phyloP scores from a whole-genome alignment of 371 early-diverging fungal species.

The Chytridium lagenaria region DNA sequence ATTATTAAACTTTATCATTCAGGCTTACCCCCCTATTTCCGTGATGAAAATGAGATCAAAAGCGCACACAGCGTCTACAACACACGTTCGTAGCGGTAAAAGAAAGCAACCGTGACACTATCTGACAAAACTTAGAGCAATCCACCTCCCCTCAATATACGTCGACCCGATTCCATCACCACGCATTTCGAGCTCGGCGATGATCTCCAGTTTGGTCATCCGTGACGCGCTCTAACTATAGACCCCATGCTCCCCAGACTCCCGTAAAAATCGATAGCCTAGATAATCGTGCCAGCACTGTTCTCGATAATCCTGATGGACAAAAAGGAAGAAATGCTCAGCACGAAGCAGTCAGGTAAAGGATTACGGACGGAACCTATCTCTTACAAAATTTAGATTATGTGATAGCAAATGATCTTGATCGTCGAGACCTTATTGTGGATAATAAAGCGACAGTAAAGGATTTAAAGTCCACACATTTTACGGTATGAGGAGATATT shows the following conservation, averaged over 20 bases:
- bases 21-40: conserved; percentile 40
- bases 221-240: conserved; percentile 25
- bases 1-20: too few relatives aligned
- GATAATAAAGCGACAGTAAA: conserved; percentile 42
- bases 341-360: conserved; percentile 33
- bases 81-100: conserved; percentile 17
- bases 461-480: conserved; percentile 44
- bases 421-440: conserved; percentile 35
- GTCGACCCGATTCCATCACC: conserved; percentile 16
- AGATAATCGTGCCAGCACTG: conserved; percentile 36
- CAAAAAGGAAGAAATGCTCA: conserved; percentile 24
- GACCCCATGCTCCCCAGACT: conserved; percentile 16
- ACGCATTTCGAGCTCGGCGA: conserved; percentile 39
- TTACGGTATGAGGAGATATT: conserved; percentile 42
- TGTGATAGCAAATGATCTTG: conserved; percentile 16
- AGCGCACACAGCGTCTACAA: conserved; percentile 15
- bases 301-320: conserved; percentile 44
- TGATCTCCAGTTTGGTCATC: conserved; percentile 13
- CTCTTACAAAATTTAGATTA: conserved; percentile 23
- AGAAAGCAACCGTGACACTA: background rate
- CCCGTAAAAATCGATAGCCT: conserved; percentile 20
- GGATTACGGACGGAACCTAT: background rate
- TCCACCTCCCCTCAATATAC: background rate
- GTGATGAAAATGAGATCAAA: conserved; percentile 28
- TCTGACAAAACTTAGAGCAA: background rate